Conservation (phyloP, 257 asterid genomes). For the Jacaranda mimosifolia region DNA sequence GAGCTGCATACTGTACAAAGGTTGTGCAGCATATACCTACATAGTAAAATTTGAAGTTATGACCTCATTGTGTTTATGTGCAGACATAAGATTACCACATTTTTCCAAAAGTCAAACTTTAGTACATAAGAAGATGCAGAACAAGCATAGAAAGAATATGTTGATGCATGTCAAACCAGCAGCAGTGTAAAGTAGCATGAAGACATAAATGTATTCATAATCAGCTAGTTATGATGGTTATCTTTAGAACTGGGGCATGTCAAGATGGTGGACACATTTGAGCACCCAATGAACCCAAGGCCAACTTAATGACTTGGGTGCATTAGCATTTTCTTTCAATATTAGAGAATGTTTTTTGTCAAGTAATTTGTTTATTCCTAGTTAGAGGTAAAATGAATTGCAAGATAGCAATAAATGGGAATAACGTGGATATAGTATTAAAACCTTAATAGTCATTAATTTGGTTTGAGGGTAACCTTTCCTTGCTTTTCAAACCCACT, state of each 20-base stretch:
- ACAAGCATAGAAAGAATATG: constrained; percentile 5
- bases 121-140: constrained; percentile 7
- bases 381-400: no score
- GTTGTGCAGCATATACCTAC: not conserved
- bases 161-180: not conserved
- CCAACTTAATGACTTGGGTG: no score
- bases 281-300: not conserved
- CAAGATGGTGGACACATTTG: not conserved
- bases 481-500: no score
- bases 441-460: no score
- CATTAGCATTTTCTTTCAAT: no score
- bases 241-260: not conserved
- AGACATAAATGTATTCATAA: not conserved
- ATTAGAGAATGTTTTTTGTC: no score
- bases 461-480: no score
- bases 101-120: not conserved
- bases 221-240: not conserved
- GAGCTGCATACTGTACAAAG: constrained; percentile 1
- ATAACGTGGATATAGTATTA: no score
- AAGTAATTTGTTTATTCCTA: no score
- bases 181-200: not conserved
- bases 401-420: no score
- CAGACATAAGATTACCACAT: constrained; percentile 1
- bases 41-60: not conserved
- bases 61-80: no score